Conservation (phyloP, 306 rosid species). For the Casuarina equisetifolia region DNA sequence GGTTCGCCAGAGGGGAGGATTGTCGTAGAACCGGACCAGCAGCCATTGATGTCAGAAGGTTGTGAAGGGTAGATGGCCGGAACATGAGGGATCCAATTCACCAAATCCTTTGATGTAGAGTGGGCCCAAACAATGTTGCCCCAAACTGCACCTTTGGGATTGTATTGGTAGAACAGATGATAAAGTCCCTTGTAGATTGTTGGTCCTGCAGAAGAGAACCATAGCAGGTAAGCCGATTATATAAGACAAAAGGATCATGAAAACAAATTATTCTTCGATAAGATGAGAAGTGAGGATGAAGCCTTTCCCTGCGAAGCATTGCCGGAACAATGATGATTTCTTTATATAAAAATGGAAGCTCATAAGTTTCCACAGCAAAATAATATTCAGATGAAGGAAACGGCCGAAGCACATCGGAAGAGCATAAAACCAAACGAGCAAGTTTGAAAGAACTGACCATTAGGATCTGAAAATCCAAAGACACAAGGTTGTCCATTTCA, state of each 20-base stretch:
- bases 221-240: too few species aligned
- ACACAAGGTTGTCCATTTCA: conserved; percentile 33
- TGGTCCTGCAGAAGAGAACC: conserved; percentile 44
- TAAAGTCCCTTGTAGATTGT: conserved; percentile 62
- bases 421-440: background rate
- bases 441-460: conserved; percentile 57
- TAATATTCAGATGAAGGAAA: too few species aligned
- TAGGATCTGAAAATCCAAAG: conserved; percentile 69
- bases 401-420: background rate
- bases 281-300: too few species aligned
- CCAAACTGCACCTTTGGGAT: conserved; percentile 74
- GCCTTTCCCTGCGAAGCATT: too few species aligned
- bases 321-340: too few species aligned
- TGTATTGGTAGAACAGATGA: conserved; percentile 80
- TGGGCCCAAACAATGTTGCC: conserved; percentile 91
- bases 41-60: conserved; percentile 63
- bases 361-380: background rate
- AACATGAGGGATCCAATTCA: conserved; percentile 73
- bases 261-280: too few species aligned
- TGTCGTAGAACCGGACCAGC: conserved; percentile 91
- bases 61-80: conserved; percentile 67
- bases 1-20: conserved; percentile 60
- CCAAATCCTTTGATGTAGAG: conserved; percentile 71
- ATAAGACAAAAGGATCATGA: too few species aligned
- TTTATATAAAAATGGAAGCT: too few species aligned